These are phyloP conservation scores for Phytophthora uliginosa DNA, from an alignment of 352 stramenopile genomes.

Conservation along the genomic window DNA sequence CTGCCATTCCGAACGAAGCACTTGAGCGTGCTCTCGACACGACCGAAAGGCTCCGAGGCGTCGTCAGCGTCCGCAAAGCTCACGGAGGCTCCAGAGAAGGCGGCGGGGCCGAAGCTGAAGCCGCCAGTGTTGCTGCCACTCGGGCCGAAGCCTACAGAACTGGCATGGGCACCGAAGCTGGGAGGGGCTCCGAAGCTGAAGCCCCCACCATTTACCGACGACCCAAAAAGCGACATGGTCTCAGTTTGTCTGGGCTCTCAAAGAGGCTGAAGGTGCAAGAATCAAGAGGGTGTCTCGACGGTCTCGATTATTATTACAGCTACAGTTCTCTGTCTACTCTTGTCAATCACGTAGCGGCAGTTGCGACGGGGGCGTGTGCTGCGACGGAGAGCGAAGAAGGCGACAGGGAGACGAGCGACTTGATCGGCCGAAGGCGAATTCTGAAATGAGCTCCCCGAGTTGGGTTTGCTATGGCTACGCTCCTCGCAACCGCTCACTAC, in stretches of 20 bases:
- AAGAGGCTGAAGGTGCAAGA: conserved; percentile 7
- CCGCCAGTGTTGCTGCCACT: background rate
- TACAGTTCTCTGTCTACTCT: conserved; percentile 19
- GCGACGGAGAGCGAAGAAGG: conserved; percentile 8
- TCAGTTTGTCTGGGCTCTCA: background rate
- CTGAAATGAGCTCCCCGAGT: conserved; percentile 26
- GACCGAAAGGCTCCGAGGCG: conserved; percentile 29
- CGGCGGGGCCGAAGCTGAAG: background rate
- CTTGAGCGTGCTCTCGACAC: conserved; percentile 16
- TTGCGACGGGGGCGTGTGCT: conserved; percentile 1
- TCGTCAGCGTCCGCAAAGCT: background rate
- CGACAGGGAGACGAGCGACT: conserved; percentile 9
- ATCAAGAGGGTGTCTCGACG: conserved; percentile 2
- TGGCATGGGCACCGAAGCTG: background rate
- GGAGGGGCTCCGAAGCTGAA: background rate
- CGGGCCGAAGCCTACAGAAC: conserved; percentile 2
- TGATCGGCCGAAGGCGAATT: conserved; percentile 26
- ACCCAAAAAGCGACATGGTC: conserved; percentile 20
- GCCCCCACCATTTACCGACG: background rate
- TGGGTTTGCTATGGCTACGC: no score
- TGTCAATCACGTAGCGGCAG: conserved; percentile 12
- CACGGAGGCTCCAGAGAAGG: background rate
- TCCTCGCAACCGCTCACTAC: no score
- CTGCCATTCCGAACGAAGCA: conserved; percentile 25
- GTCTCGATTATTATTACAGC: conserved; percentile 26